Evolutionary conservation across 768 basidiomycete genomes (phyloP).

Genomic region (Clitopilus hobsonii): DNA sequence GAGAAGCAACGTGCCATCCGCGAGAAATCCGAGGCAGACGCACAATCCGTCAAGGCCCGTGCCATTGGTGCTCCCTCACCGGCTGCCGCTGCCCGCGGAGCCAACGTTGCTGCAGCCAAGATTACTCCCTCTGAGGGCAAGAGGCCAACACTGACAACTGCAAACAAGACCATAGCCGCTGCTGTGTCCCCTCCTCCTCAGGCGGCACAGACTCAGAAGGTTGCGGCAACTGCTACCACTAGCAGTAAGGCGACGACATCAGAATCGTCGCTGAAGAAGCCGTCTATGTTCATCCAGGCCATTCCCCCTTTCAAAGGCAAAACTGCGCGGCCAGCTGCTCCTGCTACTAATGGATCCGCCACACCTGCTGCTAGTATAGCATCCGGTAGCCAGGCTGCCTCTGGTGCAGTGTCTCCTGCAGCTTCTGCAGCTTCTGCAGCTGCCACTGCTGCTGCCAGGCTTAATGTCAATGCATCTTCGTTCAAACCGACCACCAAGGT

Average conservation of each 20-base stretch:
- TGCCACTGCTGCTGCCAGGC: slow-evolving; percentile 42
- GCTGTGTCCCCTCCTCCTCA: slow-evolving; percentile 16
- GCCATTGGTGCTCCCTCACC: slow-evolving; percentile 61
- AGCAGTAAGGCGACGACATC: slow-evolving; percentile 20
- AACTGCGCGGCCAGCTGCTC: slow-evolving; percentile 31
- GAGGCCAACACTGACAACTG: slow-evolving; percentile 16
- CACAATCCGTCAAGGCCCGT: slow-evolving; percentile 61
- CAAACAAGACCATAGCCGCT: slow-evolving; percentile 2
- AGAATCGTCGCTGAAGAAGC: slow-evolving; percentile 37
- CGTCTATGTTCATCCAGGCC: slow-evolving; percentile 74
- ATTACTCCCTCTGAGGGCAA: slow-evolving; percentile 20
- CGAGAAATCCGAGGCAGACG: slow-evolving; percentile 72
- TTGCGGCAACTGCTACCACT: slow-evolving; percentile 22
- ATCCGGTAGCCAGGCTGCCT: slow-evolving; percentile 12
- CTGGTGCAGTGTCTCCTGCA: slow-evolving; percentile 47
- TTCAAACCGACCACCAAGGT: slow-evolving; percentile 89
- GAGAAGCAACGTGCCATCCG: slow-evolving; percentile 81
- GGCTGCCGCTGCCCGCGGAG: slow-evolving; percentile 41
- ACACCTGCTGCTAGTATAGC: slow-evolving; percentile 8
- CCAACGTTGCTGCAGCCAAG: slow-evolving; percentile 32
- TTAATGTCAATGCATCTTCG: slow-evolving; percentile 88
- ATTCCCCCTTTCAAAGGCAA: slow-evolving; percentile 89
- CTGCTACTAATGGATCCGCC: slow-evolving; percentile 18
- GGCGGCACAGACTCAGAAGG: slow-evolving; percentile 7
- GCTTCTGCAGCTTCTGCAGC: slow-evolving; percentile 48